phyloP scores from a whole-genome alignment of 352 stramenopile genomes.

The Elongisporangium undulatum region DNA sequence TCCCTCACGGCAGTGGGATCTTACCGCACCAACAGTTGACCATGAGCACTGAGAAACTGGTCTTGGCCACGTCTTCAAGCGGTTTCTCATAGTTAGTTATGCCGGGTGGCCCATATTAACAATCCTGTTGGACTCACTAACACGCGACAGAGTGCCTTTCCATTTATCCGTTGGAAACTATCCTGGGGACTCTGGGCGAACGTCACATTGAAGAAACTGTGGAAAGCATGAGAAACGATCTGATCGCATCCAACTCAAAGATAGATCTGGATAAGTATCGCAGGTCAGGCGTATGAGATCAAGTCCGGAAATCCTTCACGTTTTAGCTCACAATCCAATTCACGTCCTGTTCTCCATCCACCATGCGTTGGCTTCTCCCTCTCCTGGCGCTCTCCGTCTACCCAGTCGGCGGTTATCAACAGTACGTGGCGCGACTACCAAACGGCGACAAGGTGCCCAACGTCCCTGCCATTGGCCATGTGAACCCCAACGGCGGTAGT shows the following conservation, averaged over 20 bases:
- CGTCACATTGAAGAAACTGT: background rate
- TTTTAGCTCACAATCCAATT: background rate
- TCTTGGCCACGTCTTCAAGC: too few relatives aligned
- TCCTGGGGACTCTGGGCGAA: too few relatives aligned
- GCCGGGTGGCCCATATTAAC: too few relatives aligned
- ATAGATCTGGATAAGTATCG: background rate
- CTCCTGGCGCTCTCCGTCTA: background rate
- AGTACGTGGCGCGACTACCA: conserved; percentile 17
- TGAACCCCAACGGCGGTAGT: conserved; percentile 6
- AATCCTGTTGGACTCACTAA: too few relatives aligned
- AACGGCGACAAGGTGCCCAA: conserved; percentile 25
- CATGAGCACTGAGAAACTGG: too few relatives aligned
- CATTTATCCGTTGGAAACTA: too few relatives aligned
- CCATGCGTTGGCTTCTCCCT: background rate
- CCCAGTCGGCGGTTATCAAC: conserved; percentile 1
- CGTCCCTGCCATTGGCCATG: conserved; percentile 20
- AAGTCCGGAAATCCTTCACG: background rate
- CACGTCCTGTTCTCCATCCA: background rate
- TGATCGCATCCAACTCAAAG: background rate
- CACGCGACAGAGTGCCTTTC: too few relatives aligned
- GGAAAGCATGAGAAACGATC: background rate
- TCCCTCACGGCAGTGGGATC: too few relatives aligned
- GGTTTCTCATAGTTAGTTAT: too few relatives aligned
- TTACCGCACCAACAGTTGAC: too few relatives aligned
- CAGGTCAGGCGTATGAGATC: background rate